phyloP scores from a whole-genome alignment of 2,329 filamentous ascomycete genomes.

The Trichoderma cornu-damae region DNA sequence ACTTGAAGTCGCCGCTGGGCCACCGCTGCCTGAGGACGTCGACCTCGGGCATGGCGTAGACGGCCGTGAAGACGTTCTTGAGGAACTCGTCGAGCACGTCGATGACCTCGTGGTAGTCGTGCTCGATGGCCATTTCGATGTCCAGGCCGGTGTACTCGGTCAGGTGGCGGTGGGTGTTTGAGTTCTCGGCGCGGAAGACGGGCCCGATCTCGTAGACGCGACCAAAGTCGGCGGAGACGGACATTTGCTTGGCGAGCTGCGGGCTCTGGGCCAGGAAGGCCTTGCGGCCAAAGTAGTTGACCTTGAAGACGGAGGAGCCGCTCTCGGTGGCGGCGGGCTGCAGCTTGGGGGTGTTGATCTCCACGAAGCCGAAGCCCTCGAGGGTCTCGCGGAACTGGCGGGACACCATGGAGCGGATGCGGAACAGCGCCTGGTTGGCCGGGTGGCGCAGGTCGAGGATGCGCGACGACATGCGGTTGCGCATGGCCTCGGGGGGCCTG shows the following conservation, averaged over 20 bases:
- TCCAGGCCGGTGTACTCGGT: conserved; percentile 93
- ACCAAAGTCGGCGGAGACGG: conserved; percentile 81
- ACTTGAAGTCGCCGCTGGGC: conserved; percentile 80
- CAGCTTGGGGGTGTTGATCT: conserved; percentile 90
- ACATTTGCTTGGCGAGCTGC: conserved; percentile 89
- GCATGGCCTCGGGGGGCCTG: conserved; percentile 58
- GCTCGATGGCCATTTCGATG: conserved; percentile 85
- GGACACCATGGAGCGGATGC: conserved; percentile 74
- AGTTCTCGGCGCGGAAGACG: conserved; percentile 92
- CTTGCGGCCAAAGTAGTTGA: conserved; percentile 83
- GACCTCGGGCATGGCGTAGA: conserved; percentile 57
- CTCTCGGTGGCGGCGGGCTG: conserved; percentile 88
- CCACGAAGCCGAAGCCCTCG: conserved; percentile 73
- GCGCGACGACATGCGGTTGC: conserved; percentile 70
- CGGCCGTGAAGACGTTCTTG: conserved; percentile 59
- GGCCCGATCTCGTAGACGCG: conserved; percentile 68
- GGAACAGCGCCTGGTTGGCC: conserved; percentile 80
- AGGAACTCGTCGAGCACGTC: conserved; percentile 72
- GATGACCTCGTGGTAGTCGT: conserved; percentile 85
- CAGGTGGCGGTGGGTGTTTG: conserved; percentile 89
- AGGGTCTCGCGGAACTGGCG: conserved; percentile 74
- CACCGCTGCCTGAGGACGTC: conserved; percentile 77
- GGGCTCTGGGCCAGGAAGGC: conserved; percentile 90
- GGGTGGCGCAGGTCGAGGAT: conserved; percentile 83
- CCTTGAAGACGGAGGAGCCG: conserved; percentile 83